Conservation (phyloP, 306 rosid genomes). For the Quillaja saponaria region DNA sequence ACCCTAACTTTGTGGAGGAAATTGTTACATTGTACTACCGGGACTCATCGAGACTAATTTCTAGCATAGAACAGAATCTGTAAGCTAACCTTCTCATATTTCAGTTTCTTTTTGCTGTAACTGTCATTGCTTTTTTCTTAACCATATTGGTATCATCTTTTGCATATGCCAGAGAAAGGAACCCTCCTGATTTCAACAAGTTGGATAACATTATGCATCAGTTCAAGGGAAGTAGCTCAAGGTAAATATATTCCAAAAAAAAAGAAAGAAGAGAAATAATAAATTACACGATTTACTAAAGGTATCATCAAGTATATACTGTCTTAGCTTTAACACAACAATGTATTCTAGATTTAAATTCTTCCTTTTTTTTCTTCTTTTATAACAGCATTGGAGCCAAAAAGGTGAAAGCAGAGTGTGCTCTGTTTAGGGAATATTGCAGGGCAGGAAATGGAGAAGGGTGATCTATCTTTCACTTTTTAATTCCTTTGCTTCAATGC, state of each 20-base stretch:
- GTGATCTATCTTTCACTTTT: conserved; percentile 42
- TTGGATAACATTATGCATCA: conserved; percentile 79
- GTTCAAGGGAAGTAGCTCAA: conserved; percentile 93
- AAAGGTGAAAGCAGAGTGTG: conserved; percentile 88
- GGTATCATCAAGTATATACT: conserved; percentile 38
- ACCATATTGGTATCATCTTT: conserved; percentile 7
- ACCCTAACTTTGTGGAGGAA: conserved; percentile 92
- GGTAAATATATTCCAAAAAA: conserved; percentile 36
- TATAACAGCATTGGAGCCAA: conserved; percentile 86
- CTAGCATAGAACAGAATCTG: conserved; percentile 74
- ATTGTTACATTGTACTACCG: conserved; percentile 72
- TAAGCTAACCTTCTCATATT: conserved; percentile 28
- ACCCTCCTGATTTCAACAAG: conserved; percentile 64
- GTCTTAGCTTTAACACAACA: conserved; percentile 41
- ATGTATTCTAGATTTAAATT: conserved; percentile 26
- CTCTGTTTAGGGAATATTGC: conserved; percentile 76
- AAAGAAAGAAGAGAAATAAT: conserved; percentile 2
- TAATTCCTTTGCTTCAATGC: background rate
- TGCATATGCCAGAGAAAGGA: conserved; percentile 55
- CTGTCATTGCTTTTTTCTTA: no score
- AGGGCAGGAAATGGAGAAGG: conserved; percentile 71
- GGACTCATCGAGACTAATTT: conserved; percentile 68
- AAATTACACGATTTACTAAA: background rate
- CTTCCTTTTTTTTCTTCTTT: conserved; percentile 18
- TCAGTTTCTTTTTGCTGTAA: background rate